phyloP scores from a whole-genome alignment of 768 basidiomycete genomes.

The Panellus pusillus region DNA sequence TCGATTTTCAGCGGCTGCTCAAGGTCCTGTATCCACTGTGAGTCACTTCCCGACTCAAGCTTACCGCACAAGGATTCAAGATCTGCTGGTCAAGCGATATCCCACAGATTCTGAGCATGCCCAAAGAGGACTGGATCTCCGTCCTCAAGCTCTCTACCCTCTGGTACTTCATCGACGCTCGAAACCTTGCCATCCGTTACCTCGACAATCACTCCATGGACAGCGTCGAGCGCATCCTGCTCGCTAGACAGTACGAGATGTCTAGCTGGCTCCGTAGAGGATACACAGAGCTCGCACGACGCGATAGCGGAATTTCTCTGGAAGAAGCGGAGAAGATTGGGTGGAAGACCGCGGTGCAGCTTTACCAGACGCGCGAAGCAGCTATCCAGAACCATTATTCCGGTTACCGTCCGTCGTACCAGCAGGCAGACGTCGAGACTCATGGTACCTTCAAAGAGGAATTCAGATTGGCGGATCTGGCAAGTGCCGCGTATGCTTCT shows the following conservation, averaged over 20 bases:
- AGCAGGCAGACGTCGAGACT: conserved; percentile 3
- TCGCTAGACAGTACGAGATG: conserved; percentile 33
- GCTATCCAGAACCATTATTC: conserved; percentile 1
- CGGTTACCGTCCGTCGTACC: background rate
- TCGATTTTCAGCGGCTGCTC: conserved; percentile 1
- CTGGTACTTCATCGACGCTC: conserved; percentile 29
- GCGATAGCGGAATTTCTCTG: conserved; percentile 19
- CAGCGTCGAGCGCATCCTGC: conserved; percentile 28
- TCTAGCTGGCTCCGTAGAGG: conserved; percentile 33
- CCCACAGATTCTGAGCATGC: conserved; percentile 7
- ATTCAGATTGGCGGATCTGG: background rate
- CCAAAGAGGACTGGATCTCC: conserved; percentile 26
- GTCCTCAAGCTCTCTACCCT: conserved; percentile 30
- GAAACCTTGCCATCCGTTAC: conserved; percentile 24
- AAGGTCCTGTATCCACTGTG: conserved; percentile 1
- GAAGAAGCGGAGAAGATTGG: conserved; percentile 11
- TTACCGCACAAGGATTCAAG: too few relatives aligned
- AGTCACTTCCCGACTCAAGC: too few relatives aligned
- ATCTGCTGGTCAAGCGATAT: too few relatives aligned
- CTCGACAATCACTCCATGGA: conserved; percentile 20
- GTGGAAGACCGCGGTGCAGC: conserved; percentile 1
- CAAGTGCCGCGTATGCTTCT: background rate
- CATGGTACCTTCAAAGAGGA: conserved; percentile 5
- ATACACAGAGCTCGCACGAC: conserved; percentile 24
- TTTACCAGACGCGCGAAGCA: conserved; percentile 8